A percentile compares a stretch with the other conserved stretches of the same genome.
These are phyloP conservation scores for Heliocybe sulcata DNA, from an alignment of 1,284 basidiomycete species.

Conservation along the genomic window DNA sequence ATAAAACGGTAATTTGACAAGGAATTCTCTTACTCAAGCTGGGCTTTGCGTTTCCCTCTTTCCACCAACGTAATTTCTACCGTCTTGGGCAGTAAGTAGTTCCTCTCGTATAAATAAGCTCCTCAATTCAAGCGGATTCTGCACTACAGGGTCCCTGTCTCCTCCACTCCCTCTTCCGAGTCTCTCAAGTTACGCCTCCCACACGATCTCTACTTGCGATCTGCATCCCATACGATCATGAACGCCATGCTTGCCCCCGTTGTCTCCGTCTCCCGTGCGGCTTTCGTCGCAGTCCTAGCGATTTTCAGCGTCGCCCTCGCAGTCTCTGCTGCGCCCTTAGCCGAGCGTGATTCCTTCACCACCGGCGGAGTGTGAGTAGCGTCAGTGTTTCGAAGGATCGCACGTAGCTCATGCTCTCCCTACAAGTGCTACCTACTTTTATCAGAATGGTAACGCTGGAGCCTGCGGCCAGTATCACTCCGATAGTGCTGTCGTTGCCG, in stretches of 20 bases:
- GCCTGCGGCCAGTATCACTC: conserved; percentile 30
- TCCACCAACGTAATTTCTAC: not conserved
- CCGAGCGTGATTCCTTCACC: conserved; percentile 6
- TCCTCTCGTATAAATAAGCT: not conserved
- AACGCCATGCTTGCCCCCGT: not conserved
- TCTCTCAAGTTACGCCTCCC: not conserved
- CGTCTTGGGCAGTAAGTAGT: not conserved
- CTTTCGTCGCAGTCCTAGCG: not conserved
- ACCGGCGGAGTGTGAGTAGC: conserved; percentile 40
- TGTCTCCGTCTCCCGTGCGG: not conserved
- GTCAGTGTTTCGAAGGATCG: not conserved
- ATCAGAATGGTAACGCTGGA: conserved; percentile 21
- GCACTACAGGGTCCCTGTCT: not conserved
- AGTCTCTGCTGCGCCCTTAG: not conserved
- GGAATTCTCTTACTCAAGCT: not conserved
- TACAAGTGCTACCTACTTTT: conserved; percentile 17
- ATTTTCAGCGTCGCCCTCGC: not conserved
- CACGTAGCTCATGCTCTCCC: not conserved
- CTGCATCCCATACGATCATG: not conserved
- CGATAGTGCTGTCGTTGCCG: conserved; percentile 27
- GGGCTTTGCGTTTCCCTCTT: not conserved
- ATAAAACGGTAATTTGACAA: too few species aligned
- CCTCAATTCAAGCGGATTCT: not conserved
- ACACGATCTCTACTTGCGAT: not conserved
- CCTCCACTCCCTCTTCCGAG: not conserved